Evolutionary conservation across 1,284 basidiomycete genomes (phyloP).

Genomic region (Volvariella volvacea): DNA sequence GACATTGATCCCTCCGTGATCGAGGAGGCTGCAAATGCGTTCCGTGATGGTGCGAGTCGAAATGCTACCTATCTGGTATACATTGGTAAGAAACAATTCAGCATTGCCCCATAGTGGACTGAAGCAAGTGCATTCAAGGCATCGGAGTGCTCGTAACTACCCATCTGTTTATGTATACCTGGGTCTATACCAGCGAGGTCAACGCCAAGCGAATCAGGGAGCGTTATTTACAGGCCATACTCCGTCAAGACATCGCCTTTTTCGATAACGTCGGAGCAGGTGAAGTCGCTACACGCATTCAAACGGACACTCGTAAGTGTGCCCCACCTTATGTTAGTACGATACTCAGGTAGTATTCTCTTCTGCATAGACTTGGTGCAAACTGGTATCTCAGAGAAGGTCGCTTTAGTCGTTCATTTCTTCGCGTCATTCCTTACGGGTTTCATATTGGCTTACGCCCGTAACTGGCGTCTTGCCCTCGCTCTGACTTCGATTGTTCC

Average conservation of each 20-base stretch:
- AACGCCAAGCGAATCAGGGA: constrained; percentile 77
- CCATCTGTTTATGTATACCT: constrained; percentile 72
- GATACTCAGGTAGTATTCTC: background rate
- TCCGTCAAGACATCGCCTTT: constrained; percentile 83
- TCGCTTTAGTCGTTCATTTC: constrained; percentile 62
- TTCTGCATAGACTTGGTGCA: constrained; percentile 65
- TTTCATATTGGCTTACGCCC: constrained; percentile 67
- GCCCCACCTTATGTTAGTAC: background rate
- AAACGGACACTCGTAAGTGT: constrained; percentile 75
- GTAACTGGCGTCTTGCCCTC: constrained; percentile 81
- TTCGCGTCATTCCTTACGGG: constrained; percentile 67
- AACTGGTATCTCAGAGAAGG: constrained; percentile 86
- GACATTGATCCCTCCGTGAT: constrained; percentile 7
- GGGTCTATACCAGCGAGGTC: constrained; percentile 80
- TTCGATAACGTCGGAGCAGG: constrained; percentile 94
- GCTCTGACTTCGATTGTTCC: constrained; percentile 86
- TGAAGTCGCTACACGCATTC: constrained; percentile 92
- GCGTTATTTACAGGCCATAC: constrained; percentile 60
- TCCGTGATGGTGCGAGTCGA: constrained; percentile 38
- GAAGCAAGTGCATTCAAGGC: background rate
- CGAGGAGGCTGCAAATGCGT: constrained; percentile 30
- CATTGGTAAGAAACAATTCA: constrained; percentile 46
- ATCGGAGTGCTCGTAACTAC: constrained; percentile 35
- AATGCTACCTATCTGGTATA: constrained; percentile 56
- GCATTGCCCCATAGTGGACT: background rate